Base-by-base conservation (phyloP, 1,139 yeast genomes). In the Geotrichum armillariae region DNA sequence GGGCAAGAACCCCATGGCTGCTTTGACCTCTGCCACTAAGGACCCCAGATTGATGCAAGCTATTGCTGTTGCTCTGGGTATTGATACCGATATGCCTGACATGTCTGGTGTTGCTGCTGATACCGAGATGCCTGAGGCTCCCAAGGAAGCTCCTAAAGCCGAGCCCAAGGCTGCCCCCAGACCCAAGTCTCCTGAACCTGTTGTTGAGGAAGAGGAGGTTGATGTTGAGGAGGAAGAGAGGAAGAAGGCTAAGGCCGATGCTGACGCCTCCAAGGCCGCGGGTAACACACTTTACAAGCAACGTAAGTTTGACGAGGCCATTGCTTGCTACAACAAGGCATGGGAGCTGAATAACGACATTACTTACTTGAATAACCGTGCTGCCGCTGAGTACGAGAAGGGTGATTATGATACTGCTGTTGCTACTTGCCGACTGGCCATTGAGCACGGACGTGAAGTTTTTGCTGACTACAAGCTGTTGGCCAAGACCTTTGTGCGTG, bases 311-410 rank as follows among this genome's bases (percentile, higher is more conserved):
- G 97, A 89, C 65, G 96, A 85, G 63, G 99, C 99, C 38, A 91
- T 94, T 66, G 86, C 75, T 52, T 76, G 81, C 56, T 94, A 94
- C 73, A 76, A 86, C 64, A 78, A 82, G 64, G 99, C 99, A 1
- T 94, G 93, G 88, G 85, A 83, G 41, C 68, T 83, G 29, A 73
- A 76, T 71, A 78, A 83, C 65, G 99, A 94, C 65, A 88, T 93
- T 63, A 93, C 99, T 1, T 94, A 86, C 69, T 77, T 94, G 66
- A 94, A 93, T 75, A 94, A 94, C 76, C 82, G 95, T 65, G 94
- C 99, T 33, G 99, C 99, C 50, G 99, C 99, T 25, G 96, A 93
- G 70, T 93, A 72, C 63, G 99, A 94, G 72, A 90, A 91, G 70
- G 96, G 95, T 53, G 97, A 90, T 63, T 88, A 80, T 63, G 95